Base-by-base conservation (phyloP, 306 rosid genomes). In the Arachis stenosperma region DNA sequence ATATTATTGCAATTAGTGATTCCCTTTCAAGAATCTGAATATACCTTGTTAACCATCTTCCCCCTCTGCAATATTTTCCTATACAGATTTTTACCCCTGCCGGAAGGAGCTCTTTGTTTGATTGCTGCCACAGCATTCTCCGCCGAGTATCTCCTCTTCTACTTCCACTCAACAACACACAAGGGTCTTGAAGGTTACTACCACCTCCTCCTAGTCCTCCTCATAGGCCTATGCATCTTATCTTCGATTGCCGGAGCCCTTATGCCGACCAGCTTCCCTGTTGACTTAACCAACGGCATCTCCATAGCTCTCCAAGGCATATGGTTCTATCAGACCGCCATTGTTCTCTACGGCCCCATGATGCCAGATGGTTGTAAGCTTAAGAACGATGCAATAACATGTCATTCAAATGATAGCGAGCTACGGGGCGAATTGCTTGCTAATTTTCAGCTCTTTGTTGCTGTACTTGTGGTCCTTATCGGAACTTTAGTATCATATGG, bases 261-360 rank as follows among this genome's bases (percentile, higher is more conserved):
- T 61, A 36, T 91, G n/a, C 96, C 95, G 39, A 88, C 92, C 64
- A 91, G 89, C 79, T 95, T 91, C 78, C 89, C 97, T 0, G 82
- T 84, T 59, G 98, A 91, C 61, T 64, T 95, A 65, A 81, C 90
- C 22, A 76, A 74, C 9, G 96, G 99, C 71, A 83, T 91, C 8
- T 95, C 91, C 37, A 70, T 95, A 9, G 78, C 98, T 52, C 91
- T 95, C n/a, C 99, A 95, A 73, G 99, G 99, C 55, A 77, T 91
- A 12, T 95, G 99, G 98, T 95, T 95, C 86, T 95, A 92, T 81
- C 99, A 91, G 78, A 91, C 99, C 7, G 98, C 99, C 4, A 88
- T 95, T 86, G 92, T 96, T 76, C 92, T 95, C 7, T 95, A 91
- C 29, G 98, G 99, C 63, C 90, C 98, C 42, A 84, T 91, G 97